phyloP scores from a whole-genome alignment of 2,329 filamentous ascomycete genomes.

The Cytospora schulzeri region DNA sequence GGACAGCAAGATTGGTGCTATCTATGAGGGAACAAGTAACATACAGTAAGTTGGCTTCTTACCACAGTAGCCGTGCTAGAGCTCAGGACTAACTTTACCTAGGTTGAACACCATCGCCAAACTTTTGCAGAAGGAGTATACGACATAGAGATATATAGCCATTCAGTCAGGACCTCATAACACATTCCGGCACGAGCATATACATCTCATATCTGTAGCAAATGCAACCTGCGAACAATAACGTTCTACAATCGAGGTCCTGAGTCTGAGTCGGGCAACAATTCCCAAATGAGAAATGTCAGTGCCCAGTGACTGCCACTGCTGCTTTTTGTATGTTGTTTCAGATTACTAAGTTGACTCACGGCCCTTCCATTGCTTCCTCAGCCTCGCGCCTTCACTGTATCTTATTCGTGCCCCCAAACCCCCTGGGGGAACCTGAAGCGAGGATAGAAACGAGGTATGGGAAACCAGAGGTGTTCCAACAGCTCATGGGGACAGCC shows the following conservation, averaged over 20 bases:
- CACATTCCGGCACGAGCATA: background rate
- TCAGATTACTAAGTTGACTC: too few relatives aligned
- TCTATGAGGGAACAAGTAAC: slow-evolving; percentile 90
- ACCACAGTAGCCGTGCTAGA: background rate
- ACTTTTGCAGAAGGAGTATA: slow-evolving; percentile 64
- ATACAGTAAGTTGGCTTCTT: slow-evolving; percentile 59
- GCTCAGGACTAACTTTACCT: slow-evolving; percentile 32
- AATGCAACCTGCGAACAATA: background rate
- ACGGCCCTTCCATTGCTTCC: too few relatives aligned
- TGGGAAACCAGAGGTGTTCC: too few relatives aligned
- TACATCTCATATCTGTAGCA: too few relatives aligned
- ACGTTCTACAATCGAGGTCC: background rate
- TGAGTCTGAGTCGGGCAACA: background rate
- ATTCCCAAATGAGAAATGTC: too few relatives aligned
- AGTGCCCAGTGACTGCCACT: too few relatives aligned
- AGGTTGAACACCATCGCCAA: slow-evolving; percentile 67
- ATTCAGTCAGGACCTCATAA: background rate
- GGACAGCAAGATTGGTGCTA: slow-evolving; percentile 97
- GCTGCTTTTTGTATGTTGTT: too few relatives aligned
- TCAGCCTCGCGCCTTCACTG: too few relatives aligned
- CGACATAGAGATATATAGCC: slow-evolving; percentile 34
- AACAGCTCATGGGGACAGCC: too few relatives aligned
- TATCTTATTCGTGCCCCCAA: too few relatives aligned
- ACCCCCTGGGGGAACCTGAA: too few relatives aligned
- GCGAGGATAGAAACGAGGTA: too few relatives aligned